Base-by-base conservation (phyloP, 352 stramenopile species). In the Globisporangium orthogonon region DNA sequence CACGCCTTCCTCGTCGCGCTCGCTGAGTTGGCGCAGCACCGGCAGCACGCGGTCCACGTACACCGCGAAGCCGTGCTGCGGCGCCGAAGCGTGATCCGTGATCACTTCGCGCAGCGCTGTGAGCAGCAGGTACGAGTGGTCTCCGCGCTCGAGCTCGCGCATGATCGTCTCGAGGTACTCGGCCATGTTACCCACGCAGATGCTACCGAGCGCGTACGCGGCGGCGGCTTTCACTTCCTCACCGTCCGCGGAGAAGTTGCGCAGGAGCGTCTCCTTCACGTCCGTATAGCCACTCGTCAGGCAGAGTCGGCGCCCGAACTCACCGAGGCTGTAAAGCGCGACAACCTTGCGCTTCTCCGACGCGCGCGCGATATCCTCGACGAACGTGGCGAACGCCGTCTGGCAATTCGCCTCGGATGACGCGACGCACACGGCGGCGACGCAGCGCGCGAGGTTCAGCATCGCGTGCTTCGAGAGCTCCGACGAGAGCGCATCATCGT, bases 221-320 rank as follows among this genome's bases (percentile, higher is more conserved):
- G 97, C 95, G 15, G 96, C 97, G 33, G 96, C 83, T 80, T 99
- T 99, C 43, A 97, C 82, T 63, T 99, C 96, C 66, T 99, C 97
- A 10, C 61, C 71, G 57, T 80, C 28, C 62, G 69, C 58, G n/a
- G 63, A 75, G 58, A 99, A 98, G 55, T 83, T 94, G 17, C 83
- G 67, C 31, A 98, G 65, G 69, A 98, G 96, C 35, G 95, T 87
- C 13, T 74, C 74, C 66, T 98, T 89, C 23, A 98, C 85, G 52
- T 97, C 82, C 29, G 70, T 60, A 50, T 93, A 88, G 17, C 67
- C 77, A 23, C 23, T 23, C 54, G 72, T 86, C 10, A 99, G 69
- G 59, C 98, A 87, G 17, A 96, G 81, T 50, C 96, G 88, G 28
- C 94, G 86, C 6, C 96, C 97, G 52, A 99, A 90, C 68, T 99